Evolutionary conservation across 179 eudicot genomes (phyloP).

Genomic region (Drosera spatulata): DNA sequence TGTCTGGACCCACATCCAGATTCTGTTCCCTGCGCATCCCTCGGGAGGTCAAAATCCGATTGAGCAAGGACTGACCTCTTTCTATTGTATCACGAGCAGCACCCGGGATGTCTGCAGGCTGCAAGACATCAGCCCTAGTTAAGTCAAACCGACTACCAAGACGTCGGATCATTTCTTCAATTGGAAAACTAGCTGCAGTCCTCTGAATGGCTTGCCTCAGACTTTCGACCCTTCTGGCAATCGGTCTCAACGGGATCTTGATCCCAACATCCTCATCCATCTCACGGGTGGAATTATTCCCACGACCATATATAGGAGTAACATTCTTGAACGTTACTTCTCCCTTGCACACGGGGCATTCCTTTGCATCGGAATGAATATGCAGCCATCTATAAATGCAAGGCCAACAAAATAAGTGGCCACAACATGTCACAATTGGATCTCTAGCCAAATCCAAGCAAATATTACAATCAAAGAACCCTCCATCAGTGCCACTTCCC

Average conservation of each 20-base stretch:
- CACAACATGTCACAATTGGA: constrained; percentile 76
- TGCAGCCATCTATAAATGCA: constrained; percentile 78
- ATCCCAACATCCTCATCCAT: constrained; percentile 38
- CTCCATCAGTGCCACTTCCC: constrained; percentile 30
- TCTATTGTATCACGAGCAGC: constrained; percentile 29
- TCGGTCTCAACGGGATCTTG: constrained; percentile 65
- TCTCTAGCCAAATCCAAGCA: constrained; percentile 67
- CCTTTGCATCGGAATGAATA: constrained; percentile 60
- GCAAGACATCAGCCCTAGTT: constrained; percentile 36
- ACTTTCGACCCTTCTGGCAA: constrained; percentile 72
- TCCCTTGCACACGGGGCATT: constrained; percentile 85
- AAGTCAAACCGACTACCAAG: constrained; percentile 78
- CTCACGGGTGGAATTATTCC: constrained; percentile 21
- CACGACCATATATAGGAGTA: constrained; percentile 89
- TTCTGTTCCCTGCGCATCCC: constrained; percentile 53
- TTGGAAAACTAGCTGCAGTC: constrained; percentile 47
- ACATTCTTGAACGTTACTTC: constrained; percentile 65
- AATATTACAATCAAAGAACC: constrained; percentile 84
- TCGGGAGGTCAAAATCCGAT: constrained; percentile 49
- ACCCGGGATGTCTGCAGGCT: constrained; percentile 23
- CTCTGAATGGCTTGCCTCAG: constrained; percentile 81
- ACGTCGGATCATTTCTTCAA: constrained; percentile 88
- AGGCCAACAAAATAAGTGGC: constrained; percentile 82
- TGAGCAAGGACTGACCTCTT: constrained; percentile 40
- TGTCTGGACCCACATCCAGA: constrained; percentile 26